Evolutionary conservation across 768 basidiomycete species (phyloP).

Genomic region (Boletus coccyginus): DNA sequence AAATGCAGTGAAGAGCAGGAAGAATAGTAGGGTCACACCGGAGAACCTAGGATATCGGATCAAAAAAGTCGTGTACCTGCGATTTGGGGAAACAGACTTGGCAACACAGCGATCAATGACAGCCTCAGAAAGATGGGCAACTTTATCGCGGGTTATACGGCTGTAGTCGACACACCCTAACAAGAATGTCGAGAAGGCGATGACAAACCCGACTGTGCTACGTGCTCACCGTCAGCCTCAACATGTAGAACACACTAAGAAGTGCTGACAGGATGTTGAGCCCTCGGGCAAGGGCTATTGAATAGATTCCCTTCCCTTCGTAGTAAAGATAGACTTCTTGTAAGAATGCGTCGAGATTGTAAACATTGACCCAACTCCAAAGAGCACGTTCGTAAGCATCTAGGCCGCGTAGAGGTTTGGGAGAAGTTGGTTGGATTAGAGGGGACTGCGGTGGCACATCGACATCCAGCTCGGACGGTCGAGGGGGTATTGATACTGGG

Average conservation of each 20-base stretch:
- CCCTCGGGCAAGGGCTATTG: conserved; percentile 85
- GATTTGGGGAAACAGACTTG: conserved; percentile 48
- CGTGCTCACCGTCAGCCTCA: conserved; percentile 25
- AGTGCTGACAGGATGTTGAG: conserved; percentile 89
- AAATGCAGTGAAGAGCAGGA: conserved; percentile 80
- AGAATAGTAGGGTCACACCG: conserved; percentile 80
- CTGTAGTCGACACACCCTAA: conserved; percentile 94
- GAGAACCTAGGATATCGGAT: conserved; percentile 58
- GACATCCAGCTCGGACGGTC: conserved; percentile 60
- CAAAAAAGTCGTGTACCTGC: conserved; percentile 5
- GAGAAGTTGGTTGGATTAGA: conserved; percentile 20
- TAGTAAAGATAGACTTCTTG: conserved; percentile 97
- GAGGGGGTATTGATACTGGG: conserved; percentile 52
- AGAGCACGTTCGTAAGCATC: conserved; percentile 88
- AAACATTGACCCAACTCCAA: conserved; percentile 99
- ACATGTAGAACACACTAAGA: conserved; percentile 15
- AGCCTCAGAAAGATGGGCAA: conserved; percentile 72
- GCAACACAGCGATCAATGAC: conserved; percentile 82
- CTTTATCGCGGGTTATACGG: conserved; percentile 62
- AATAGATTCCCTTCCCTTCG: conserved; percentile 94
- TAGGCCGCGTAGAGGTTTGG: conserved; percentile 61
- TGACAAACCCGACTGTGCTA: conserved; percentile 97
- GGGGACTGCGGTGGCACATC: conserved; percentile 30
- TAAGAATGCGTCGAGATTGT: conserved; percentile 92
- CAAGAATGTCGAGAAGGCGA: conserved; percentile 96